A percentile compares a stretch with the other conserved stretches of the same genome.
phyloP scores from a whole-genome alignment of 495 filamentous ascomycete genomes.

The Polyplosphaeria fusca region DNA sequence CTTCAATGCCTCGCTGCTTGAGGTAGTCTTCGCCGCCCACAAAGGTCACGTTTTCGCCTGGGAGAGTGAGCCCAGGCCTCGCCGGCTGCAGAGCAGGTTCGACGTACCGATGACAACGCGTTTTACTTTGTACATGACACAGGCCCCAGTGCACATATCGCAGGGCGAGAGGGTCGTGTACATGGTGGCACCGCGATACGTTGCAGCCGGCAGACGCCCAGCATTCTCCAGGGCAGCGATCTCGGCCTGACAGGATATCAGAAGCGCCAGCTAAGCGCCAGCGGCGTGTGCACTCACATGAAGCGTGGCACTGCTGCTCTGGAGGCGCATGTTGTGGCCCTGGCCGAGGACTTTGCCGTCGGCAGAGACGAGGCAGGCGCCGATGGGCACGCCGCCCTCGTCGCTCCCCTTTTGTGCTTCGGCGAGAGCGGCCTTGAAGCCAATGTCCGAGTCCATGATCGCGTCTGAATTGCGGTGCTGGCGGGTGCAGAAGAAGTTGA shows the following conservation, averaged over 20 bases:
- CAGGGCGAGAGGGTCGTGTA: conserved; percentile 86
- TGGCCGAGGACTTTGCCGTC: conserved; percentile 73
- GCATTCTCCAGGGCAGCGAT: conserved; percentile 77
- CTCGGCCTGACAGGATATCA: conserved; percentile 61
- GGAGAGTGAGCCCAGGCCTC: not conserved
- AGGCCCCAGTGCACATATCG: conserved; percentile 85
- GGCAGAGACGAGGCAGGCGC: conserved; percentile 67
- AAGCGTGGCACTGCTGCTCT: conserved; percentile 70
- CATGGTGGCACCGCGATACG: conserved; percentile 75
- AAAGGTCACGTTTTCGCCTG: conserved; percentile 77
- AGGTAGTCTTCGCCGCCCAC: conserved; percentile 75
- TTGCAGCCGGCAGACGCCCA: conserved; percentile 67
- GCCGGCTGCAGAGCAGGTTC: not conserved
- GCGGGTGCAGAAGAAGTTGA: not conserved
- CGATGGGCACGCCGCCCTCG: conserved; percentile 84
- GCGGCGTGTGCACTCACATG: conserved; percentile 55
- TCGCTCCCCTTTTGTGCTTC: conserved; percentile 64
- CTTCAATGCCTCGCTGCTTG: conserved; percentile 66
- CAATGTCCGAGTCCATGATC: conserved; percentile 52
- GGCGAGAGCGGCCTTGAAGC: conserved; percentile 65
- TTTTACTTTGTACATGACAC: conserved; percentile 73
- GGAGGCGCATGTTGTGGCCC: conserved; percentile 79
- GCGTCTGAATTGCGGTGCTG: not conserved
- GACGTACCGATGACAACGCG: conserved; percentile 63
- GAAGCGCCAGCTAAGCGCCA: not conserved